Percentiles rank a stretch among this genome's conserved stretches.
phyloP scores from a whole-genome alignment of 2,329 filamentous ascomycete genomes.

The Xylariaceae sp. region DNA sequence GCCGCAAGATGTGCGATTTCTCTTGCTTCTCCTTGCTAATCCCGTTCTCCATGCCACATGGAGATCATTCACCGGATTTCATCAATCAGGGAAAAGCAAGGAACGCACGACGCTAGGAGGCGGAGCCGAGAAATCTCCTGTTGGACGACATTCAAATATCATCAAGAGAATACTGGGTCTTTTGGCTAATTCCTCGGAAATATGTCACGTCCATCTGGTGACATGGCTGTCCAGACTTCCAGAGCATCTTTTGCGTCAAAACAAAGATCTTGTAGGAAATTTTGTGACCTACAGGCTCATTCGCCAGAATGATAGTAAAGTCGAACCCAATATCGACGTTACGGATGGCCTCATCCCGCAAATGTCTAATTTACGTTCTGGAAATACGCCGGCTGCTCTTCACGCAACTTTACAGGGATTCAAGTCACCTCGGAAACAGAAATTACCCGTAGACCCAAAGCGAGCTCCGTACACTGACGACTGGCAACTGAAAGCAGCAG shows the following conservation, averaged over 20 bases:
- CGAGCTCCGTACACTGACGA: slow-evolving; percentile 66
- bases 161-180: slow-evolving; percentile 81
- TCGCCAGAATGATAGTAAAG: slow-evolving; percentile 65
- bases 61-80: slow-evolving; percentile 38
- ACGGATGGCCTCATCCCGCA: slow-evolving; percentile 69
- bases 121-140: slow-evolving; percentile 17
- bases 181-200: slow-evolving; percentile 68
- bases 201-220: slow-evolving; percentile 73
- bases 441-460: slow-evolving; percentile 52
- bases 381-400: slow-evolving; percentile 61
- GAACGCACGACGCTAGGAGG: slow-evolving; percentile 10
- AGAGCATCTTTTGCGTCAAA: slow-evolving; percentile 61
- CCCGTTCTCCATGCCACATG: slow-evolving; percentile 60
- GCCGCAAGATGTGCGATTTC: slow-evolving; percentile 69
- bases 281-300: slow-evolving; percentile 80
- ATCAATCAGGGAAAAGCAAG: slow-evolving; percentile 27
- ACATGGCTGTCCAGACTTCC: slow-evolving; percentile 74
- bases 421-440: slow-evolving; percentile 49
- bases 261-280: slow-evolving; percentile 72
- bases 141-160: slow-evolving; percentile 72
- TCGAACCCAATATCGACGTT: slow-evolving; percentile 55
- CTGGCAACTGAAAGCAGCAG: slow-evolving; percentile 83
- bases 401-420: slow-evolving; percentile 68
- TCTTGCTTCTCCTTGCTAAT: slow-evolving; percentile 75
- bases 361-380: slow-evolving; percentile 60